Conservation (phyloP, 495 filamentous ascomycete genomes). For the Penicillium parvum region DNA sequence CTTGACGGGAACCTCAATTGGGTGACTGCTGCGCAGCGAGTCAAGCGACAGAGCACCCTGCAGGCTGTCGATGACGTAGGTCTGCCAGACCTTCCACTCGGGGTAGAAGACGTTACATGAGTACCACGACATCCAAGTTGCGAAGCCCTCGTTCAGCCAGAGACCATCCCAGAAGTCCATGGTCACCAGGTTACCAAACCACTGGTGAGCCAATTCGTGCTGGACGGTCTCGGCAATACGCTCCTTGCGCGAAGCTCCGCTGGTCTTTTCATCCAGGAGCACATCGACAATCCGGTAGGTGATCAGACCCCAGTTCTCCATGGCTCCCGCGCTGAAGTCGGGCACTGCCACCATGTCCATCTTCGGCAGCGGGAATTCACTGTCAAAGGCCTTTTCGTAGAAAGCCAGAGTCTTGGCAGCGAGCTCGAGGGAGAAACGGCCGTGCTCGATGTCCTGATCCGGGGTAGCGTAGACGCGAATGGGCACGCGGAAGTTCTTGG, state of each 20-base stretch:
- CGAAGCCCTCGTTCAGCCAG: slow-evolving; percentile 98
- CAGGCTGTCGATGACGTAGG: slow-evolving; percentile 85
- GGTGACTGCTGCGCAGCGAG: slow-evolving; percentile 89
- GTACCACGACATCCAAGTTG: slow-evolving; percentile 78
- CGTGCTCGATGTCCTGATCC: slow-evolving; percentile 62
- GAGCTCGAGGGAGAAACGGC: slow-evolving; percentile 60
- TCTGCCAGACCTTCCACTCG: slow-evolving; percentile 99
- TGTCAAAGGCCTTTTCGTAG: slow-evolving; percentile 54
- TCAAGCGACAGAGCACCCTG: slow-evolving; percentile 85
- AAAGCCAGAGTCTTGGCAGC: slow-evolving; percentile 53
- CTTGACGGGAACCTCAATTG: slow-evolving; percentile 95
- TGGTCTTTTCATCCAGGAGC: slow-evolving; percentile 86
- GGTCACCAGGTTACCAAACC: slow-evolving; percentile 98
- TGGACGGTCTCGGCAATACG: slow-evolving; percentile 91
- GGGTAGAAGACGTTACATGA: slow-evolving; percentile 75
- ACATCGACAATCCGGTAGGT: slow-evolving; percentile 92
- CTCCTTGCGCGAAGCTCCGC: slow-evolving; percentile 88
- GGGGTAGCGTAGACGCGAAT: slow-evolving; percentile 61
- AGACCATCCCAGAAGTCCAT: slow-evolving; percentile 99
- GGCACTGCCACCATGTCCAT: slow-evolving; percentile 99
- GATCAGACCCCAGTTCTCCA: slow-evolving; percentile 99
- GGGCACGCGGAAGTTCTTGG: slow-evolving; percentile 60
- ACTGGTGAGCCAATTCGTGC: slow-evolving; percentile 97
- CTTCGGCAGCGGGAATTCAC: slow-evolving; percentile 60
- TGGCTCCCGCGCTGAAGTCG: slow-evolving; percentile 88